These are phyloP conservation scores for Pseudopyricularia javanii DNA, from an alignment of 2,329 filamentous ascomycete species.

Conservation along the genomic window DNA sequence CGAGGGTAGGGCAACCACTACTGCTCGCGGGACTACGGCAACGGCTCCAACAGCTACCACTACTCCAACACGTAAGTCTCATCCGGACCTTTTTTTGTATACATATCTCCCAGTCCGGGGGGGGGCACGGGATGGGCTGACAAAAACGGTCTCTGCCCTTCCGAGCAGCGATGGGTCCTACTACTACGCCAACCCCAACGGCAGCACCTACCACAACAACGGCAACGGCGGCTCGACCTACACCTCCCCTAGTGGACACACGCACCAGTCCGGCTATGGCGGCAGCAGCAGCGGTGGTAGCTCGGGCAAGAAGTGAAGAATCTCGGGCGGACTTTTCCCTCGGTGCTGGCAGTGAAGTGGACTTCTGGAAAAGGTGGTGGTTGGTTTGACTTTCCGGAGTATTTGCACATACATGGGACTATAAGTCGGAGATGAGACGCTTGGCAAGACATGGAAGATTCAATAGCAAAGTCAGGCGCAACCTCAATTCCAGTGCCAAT, in stretches of 20 bases:
- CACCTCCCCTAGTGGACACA: slow-evolving; percentile 37
- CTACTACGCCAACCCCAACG: slow-evolving; percentile 60
- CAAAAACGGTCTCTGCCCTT: too few relatives aligned
- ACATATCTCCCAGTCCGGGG: background rate
- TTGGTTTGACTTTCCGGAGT: too few relatives aligned
- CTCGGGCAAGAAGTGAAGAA: slow-evolving; percentile 2
- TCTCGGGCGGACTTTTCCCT: background rate
- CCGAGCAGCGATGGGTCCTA: slow-evolving; percentile 54
- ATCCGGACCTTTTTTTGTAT: background rate
- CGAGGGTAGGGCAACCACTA: slow-evolving; percentile 51
- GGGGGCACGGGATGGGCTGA: too few relatives aligned
- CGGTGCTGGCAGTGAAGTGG: background rate
- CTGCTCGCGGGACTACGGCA: slow-evolving; percentile 52
- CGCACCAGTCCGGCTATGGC: slow-evolving; percentile 13
- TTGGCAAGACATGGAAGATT: too few relatives aligned
- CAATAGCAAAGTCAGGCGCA: too few relatives aligned
- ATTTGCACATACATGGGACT: too few relatives aligned
- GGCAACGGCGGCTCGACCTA: slow-evolving; percentile 47
- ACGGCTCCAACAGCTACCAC: slow-evolving; percentile 51
- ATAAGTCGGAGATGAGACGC: too few relatives aligned
- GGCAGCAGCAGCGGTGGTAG: slow-evolving; percentile 1
- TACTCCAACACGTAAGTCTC: slow-evolving; percentile 48
- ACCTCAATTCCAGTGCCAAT: too few relatives aligned
- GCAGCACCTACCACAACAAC: slow-evolving; percentile 56
- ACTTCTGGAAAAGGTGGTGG: background rate